These are phyloP conservation scores for Jamesozyma lodderae DNA, from an alignment of 805 yeast species.

Conservation along the genomic window DNA sequence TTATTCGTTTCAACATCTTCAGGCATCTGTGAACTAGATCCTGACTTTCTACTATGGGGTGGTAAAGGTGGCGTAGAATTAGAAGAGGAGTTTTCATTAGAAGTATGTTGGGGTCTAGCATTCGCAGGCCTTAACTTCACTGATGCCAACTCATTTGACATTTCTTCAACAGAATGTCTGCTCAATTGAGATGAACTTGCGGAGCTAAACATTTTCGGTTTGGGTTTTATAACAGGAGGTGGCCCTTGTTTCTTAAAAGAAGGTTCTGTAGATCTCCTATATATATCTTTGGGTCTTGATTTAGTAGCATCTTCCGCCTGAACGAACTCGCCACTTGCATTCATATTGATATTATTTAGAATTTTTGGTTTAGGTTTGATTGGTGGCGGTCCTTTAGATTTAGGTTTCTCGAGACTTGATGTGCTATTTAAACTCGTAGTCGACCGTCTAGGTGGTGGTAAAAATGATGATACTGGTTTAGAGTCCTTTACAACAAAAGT, in stretches of 20 bases:
- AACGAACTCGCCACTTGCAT: background rate
- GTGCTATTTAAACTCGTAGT: background rate
- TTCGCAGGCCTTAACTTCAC: background rate
- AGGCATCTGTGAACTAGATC: background rate
- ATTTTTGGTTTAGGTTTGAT: slow-evolving; percentile 4
- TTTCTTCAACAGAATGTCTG: background rate
- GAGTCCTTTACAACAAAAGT: background rate
- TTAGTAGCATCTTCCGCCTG: background rate
- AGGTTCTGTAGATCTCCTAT: background rate
- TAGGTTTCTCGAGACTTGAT: background rate
- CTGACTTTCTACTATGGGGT: background rate
- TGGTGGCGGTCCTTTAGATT: slow-evolving; percentile 1
- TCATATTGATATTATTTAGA: background rate
- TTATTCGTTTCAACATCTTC: background rate
- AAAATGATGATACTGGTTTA: slow-evolving; percentile 9
- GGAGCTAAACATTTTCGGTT: slow-evolving; percentile 14
- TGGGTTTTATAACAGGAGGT: slow-evolving; percentile 27
- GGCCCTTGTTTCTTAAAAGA: slow-evolving; percentile 5
- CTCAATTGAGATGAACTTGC: background rate
- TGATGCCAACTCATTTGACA: slow-evolving; percentile 2
- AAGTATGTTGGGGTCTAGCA: too few species aligned
- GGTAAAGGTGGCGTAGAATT: background rate
- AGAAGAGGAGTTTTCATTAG: too few species aligned
- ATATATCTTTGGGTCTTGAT: background rate
- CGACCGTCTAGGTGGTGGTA: slow-evolving; percentile 22